Evolutionary conservation across 2,329 filamentous ascomycete species (phyloP), one percentile per base, ranked within the genome.

Genomic region (Chrysoporthe cubensis): DNA sequence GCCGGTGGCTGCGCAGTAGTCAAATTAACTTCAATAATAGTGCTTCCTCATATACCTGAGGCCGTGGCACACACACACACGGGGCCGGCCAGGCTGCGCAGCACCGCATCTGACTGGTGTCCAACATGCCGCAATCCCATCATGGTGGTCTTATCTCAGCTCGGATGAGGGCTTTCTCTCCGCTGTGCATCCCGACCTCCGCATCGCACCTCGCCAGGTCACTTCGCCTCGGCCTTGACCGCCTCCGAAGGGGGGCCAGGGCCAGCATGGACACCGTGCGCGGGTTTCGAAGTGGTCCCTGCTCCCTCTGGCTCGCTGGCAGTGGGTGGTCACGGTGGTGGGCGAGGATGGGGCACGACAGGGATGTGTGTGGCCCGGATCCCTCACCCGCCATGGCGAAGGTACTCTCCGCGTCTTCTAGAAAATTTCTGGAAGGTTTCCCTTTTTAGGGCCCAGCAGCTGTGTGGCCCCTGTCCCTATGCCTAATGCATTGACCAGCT

Each of bases 341-440:
- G 34, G 54, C 16, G 46, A 40, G 54, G 32, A 26, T 14, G 9
- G 18, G 21, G 43, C 13, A 18, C 18, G 44, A 59, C 63, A 65
- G 43, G 63, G 63, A 50, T 52, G 46, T 40, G 54, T 65, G 63
- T 50, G 44, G n/a, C 43, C 62, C 54, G 46, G 63, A 44, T 50
- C 43, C 44, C 14, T 43, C 43, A 42, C 43, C 54, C 54, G 56
- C 34, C 54, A 26, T 26, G 34, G 56, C 43, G 56, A 61, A 21
- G 13, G 32, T n/a, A 26, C 26, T 26, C 26, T 52, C 63, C 56
- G 50, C 34, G 26, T 46, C 63, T 65, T 65, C 63, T 50, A 40
- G 46, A 71, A 71, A 46, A 57, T 46, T 69, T 71, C 69, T 67
- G 64, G 67, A 71, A 69, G 26, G 50, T 60, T 71, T 48, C 69